These are phyloP conservation scores for Bifiguratus adelaidae DNA, from an alignment of 192 early-diverging fungal genomes.

Conservation along the genomic window DNA sequence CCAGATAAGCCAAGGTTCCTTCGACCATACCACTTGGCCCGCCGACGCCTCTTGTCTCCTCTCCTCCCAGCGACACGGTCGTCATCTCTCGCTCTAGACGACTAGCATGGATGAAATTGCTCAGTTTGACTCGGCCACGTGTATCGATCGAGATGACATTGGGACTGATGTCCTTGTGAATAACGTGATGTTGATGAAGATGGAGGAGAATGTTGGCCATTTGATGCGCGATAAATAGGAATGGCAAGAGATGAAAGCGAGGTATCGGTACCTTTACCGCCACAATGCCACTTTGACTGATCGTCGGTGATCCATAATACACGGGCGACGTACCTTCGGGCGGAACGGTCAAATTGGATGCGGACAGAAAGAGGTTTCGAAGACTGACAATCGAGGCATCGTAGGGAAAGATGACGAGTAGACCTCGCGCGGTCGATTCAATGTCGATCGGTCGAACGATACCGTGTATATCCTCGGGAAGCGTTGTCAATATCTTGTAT, in stretches of 20 bases:
- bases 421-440: constrained; percentile 3
- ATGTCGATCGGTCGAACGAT: constrained; percentile 1
- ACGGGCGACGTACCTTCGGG: neutral
- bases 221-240: constrained; percentile 6
- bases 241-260: neutral
- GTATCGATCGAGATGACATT: neutral
- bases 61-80: too few relatives aligned
- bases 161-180: constrained; percentile 6
- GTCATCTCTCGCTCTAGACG: constrained; percentile 4
- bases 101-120: constrained; percentile 6
- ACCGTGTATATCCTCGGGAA: neutral
- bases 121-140: neutral
- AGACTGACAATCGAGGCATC: neutral
- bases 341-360: neutral
- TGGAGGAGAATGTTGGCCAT: neutral
- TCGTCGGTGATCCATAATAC: too few relatives aligned
- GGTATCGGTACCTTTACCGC: neutral
- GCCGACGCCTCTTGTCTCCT: too few relatives aligned
- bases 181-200: constrained; percentile 2
- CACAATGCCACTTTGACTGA: too few relatives aligned
- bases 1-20: constrained; percentile 2
- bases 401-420: constrained; percentile 3
- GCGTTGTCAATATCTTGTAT: constrained; percentile 1
- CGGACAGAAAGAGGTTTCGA: neutral
- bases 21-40: constrained; percentile 1